A percentile compares a stretch with the other conserved stretches of the same genome.
Evolutionary conservation across 805 yeast genomes (phyloP).

Genomic region (Blastobotrys parvus): DNA sequence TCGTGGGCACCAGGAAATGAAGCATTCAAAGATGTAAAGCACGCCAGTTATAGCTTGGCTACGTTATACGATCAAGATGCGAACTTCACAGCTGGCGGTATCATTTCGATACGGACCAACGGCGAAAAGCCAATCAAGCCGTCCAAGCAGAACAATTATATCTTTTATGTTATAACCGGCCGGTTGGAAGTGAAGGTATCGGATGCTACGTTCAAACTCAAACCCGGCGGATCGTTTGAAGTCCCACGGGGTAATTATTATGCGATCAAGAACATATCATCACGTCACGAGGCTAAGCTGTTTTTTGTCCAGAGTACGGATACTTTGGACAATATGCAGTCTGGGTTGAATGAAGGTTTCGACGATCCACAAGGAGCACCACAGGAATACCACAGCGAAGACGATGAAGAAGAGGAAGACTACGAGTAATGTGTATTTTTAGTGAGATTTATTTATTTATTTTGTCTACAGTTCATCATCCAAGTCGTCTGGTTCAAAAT

Average conservation of each 20-base stretch:
- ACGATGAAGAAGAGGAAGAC: too few relatives aligned
- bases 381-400: too few relatives aligned
- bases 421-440: too few relatives aligned
- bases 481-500: conserved; percentile 47
- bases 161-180: conserved; percentile 71
- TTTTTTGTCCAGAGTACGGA: conserved; percentile 64
- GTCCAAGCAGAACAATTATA: conserved; percentile 60
- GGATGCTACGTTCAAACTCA: conserved; percentile 49
- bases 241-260: conserved; percentile 73
- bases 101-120: conserved; percentile 22
- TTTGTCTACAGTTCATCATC: conserved; percentile 46
- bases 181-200: conserved; percentile 57
- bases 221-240: conserved; percentile 70
- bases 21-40: conserved; percentile 32
- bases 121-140: conserved; percentile 53
- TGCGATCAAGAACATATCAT: conserved; percentile 52
- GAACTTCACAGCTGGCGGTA: conserved; percentile 15
- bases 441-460: too few relatives aligned
- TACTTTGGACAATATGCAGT: conserved; percentile 2
- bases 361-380: neutral
- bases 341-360: neutral
- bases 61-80: conserved; percentile 44
- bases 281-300: conserved; percentile 48
- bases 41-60: conserved; percentile 53
- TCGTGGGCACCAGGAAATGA: conserved; percentile 53